phyloP scores from a whole-genome alignment of 257 asterid genomes.

The Euphrasia confusa region DNA sequence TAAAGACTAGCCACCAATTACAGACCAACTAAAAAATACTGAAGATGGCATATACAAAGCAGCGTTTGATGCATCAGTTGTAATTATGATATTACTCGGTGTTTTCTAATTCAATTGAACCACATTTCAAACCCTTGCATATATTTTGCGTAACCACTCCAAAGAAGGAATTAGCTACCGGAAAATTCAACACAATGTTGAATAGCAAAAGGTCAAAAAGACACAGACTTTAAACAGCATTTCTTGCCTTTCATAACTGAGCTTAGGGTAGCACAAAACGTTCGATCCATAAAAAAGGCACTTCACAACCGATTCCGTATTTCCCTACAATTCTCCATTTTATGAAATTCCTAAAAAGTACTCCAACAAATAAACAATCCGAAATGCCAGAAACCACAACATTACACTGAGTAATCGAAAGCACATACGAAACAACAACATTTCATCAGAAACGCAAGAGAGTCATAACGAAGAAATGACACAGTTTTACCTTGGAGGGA shows the following conservation, averaged over 20 bases:
- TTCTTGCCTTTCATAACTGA: not conserved
- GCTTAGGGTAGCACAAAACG: not conserved
- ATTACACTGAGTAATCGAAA: not conserved
- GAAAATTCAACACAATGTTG: not conserved
- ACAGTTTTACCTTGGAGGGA: slow-evolving; percentile 51
- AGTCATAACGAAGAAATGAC: not conserved
- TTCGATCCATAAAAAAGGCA: not conserved
- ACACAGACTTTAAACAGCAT: not conserved
- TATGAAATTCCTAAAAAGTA: not conserved
- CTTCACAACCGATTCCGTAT: not conserved
- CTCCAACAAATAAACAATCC: not conserved
- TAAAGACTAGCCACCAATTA: slow-evolving; percentile 2
- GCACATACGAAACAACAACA: not conserved
- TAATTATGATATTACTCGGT: not conserved
- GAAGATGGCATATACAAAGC: not conserved
- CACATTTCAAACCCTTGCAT: not conserved
- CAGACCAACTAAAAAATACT: too few relatives aligned
- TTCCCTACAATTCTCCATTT: not conserved
- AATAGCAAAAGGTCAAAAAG: not conserved
- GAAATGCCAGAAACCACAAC: not conserved
- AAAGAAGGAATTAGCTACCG: not conserved
- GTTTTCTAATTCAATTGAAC: not conserved
- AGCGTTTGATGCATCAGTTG: not conserved
- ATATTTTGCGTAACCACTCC: not conserved
- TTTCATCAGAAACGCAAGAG: not conserved